Percentiles rank a stretch among this genome's conserved stretches.
phyloP scores from a whole-genome alignment of 2,329 filamentous ascomycete species.

The Colletotrichum scovillei region DNA sequence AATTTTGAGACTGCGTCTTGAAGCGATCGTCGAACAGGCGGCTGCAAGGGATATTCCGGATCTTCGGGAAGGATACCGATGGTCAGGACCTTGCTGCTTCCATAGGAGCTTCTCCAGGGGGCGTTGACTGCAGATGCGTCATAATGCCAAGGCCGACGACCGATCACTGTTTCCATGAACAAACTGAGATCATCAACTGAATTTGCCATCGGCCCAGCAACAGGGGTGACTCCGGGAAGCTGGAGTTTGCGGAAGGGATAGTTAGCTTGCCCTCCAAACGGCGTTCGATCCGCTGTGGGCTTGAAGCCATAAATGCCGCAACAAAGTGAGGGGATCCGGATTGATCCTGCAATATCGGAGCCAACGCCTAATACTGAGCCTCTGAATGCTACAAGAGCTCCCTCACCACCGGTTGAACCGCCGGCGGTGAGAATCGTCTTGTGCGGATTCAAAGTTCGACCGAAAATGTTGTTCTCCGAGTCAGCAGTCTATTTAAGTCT shows the following conservation, averaged over 20 bases:
- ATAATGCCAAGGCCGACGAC: constrained; percentile 54
- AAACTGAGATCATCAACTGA: constrained; percentile 52
- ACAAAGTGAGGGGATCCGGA: constrained; percentile 56
- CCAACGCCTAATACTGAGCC: constrained; percentile 55
- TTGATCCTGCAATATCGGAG: constrained; percentile 55
- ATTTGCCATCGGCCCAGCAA: constrained; percentile 55
- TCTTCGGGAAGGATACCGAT: constrained; percentile 63
- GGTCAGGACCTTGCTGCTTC: constrained; percentile 44
- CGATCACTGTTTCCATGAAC: constrained; percentile 54
- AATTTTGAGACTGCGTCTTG: constrained; percentile 52
- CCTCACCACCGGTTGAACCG: constrained; percentile 71
- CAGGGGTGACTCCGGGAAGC: constrained; percentile 46
- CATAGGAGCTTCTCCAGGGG: constrained; percentile 55
- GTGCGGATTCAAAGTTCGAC: constrained; percentile 68
- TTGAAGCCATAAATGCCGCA: constrained; percentile 56
- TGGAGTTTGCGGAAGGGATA: constrained; percentile 19
- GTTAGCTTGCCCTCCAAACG: constrained; percentile 35
- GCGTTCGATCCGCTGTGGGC: constrained; percentile 48
- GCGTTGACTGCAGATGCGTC: constrained; percentile 54
- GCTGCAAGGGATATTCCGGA: constrained; percentile 59
- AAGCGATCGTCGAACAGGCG: constrained; percentile 59
- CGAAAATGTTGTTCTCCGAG: constrained; percentile 61
- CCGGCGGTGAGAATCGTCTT: constrained; percentile 71
- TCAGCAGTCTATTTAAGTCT: constrained; percentile 64
- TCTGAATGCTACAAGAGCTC: constrained; percentile 52